Evolutionary conservation across 208 protist species (phyloP).

Genomic region (Balamuthia mandrillaris): DNA sequence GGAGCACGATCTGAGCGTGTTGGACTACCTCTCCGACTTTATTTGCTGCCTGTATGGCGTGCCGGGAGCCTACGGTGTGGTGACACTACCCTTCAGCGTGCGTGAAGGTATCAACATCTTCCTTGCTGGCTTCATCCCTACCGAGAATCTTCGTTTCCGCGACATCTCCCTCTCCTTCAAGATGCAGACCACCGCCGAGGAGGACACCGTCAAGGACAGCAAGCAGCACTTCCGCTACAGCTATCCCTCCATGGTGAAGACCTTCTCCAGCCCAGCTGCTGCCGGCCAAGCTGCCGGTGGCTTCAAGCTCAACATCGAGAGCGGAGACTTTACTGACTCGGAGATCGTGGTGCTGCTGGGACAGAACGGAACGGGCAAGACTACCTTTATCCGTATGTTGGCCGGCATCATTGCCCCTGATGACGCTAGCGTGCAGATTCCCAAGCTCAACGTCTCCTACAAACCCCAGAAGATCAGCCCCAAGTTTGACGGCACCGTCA

Average conservation of each 20-base stretch:
- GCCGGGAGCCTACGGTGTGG: slow-evolving; percentile 99
- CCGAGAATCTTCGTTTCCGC: slow-evolving; percentile 99
- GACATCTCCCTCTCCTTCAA: slow-evolving; percentile 95
- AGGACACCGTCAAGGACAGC: slow-evolving; percentile 65
- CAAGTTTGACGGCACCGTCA: slow-evolving; percentile 94
- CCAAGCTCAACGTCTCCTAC: slow-evolving; percentile 96
- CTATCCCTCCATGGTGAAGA: slow-evolving; percentile 97
- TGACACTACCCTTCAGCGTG: slow-evolving; percentile 98
- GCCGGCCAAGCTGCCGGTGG: slow-evolving; percentile 14
- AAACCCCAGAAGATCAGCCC: slow-evolving; percentile 99
- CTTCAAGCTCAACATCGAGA: slow-evolving; percentile 90
- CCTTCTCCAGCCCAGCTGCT: slow-evolving; percentile 53
- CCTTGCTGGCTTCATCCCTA: slow-evolving; percentile 98
- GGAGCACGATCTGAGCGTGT: slow-evolving; percentile 98
- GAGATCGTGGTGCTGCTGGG: slow-evolving; percentile 99
- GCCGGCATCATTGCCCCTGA: slow-evolving; percentile 49
- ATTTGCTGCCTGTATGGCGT: slow-evolving; percentile 98
- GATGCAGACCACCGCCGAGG: slow-evolving; percentile 66
- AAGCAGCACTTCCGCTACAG: slow-evolving; percentile 72
- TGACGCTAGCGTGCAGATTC: slow-evolving; percentile 74
- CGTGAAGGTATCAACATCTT: slow-evolving; percentile 99
- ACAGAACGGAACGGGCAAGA: slow-evolving; percentile 99
- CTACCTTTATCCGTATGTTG: slow-evolving; percentile 41
- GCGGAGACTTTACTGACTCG: slow-evolving; percentile 93
- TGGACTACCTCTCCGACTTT: slow-evolving; percentile 99